Conservation (phyloP, 768 basidiomycete genomes). For the Chiua virens region DNA sequence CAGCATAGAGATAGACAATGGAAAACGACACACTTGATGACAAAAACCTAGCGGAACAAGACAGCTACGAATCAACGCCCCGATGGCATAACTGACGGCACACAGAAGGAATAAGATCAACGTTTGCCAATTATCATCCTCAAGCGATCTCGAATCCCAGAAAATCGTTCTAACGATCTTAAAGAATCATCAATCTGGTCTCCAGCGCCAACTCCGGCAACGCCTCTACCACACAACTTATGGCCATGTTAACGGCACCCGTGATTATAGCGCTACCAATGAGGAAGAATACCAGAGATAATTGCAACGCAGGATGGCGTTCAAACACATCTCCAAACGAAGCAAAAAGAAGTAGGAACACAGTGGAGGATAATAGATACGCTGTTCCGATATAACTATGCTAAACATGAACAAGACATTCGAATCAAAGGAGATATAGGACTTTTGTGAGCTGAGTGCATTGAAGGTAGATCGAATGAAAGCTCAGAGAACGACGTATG, state of each 20-base stretch:
- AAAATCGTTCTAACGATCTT: conserved; percentile 44
- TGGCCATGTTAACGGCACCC: conserved; percentile 44
- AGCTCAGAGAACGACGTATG: not conserved
- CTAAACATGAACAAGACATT: not conserved
- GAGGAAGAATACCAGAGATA: conserved; percentile 45
- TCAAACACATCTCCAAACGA: conserved; percentile 51
- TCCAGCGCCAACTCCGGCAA: conserved; percentile 49
- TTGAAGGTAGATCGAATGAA: conserved; percentile 33
- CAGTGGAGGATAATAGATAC: conserved; percentile 51
- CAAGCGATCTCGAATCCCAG: conserved; percentile 43
- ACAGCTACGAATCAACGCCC: conserved; percentile 44
- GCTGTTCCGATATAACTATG: conserved; percentile 49
- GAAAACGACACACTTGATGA: conserved; percentile 41
- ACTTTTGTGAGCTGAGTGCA: conserved; percentile 29
- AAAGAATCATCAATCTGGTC: too few relatives aligned
- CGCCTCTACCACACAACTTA: conserved; percentile 44
- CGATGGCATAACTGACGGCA: conserved; percentile 40
- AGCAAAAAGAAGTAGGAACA: conserved; percentile 53
- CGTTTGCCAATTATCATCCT: conserved; percentile 44
- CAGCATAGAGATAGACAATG: not conserved
- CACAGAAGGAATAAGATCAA: conserved; percentile 44
- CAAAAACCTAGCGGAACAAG: conserved; percentile 55
- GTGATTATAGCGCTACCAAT: conserved; percentile 49
- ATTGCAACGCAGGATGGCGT: conserved; percentile 46
- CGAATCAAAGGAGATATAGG: not conserved